phyloP scores from a whole-genome alignment of 495 filamentous ascomycete genomes.

The Podospora australis region DNA sequence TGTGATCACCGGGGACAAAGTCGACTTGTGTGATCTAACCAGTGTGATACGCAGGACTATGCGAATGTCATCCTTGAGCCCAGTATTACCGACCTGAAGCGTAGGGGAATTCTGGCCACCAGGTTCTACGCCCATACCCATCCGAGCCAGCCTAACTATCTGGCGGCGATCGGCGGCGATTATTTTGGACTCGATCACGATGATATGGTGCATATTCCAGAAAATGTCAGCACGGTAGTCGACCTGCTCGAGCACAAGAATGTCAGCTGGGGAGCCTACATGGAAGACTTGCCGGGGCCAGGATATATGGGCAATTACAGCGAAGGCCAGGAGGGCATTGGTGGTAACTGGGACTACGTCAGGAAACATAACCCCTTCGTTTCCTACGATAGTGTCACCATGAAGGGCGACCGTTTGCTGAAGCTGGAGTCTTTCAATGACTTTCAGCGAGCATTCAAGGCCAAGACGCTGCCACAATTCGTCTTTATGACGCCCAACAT shows the following conservation, averaged over 20 bases:
- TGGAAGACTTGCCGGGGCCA: conserved; percentile 59
- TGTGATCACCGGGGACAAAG: too few relatives aligned
- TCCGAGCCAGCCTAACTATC: conserved; percentile 41
- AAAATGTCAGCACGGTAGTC: conserved; percentile 61
- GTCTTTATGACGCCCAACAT: conserved; percentile 66
- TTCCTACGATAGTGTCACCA: conserved; percentile 42
- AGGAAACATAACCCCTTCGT: conserved; percentile 62
- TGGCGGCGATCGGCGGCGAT: conserved; percentile 57
- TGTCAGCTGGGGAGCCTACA: conserved; percentile 61
- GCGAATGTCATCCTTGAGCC: conserved; percentile 42
- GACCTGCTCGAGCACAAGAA: conserved; percentile 58
- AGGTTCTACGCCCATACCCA: conserved; percentile 57
- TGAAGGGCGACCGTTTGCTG: conserved; percentile 48
- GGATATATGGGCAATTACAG: conserved; percentile 58
- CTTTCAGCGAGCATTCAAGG: conserved; percentile 49
- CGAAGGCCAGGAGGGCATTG: conserved; percentile 37
- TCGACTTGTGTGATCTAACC: not conserved
- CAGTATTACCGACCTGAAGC: conserved; percentile 49
- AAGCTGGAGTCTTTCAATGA: conserved; percentile 55
- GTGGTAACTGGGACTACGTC: conserved; percentile 55
- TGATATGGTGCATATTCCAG: conserved; percentile 49
- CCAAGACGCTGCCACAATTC: conserved; percentile 58
- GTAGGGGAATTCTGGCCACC: conserved; percentile 56
- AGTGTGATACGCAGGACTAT: conserved; percentile 42
- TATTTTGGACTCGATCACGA: conserved; percentile 66